A percentile compares a stretch with the other conserved stretches of the same genome.
phyloP scores from a whole-genome alignment of 2,329 filamentous ascomycete genomes.

The Apiospora kogelbergensis region DNA sequence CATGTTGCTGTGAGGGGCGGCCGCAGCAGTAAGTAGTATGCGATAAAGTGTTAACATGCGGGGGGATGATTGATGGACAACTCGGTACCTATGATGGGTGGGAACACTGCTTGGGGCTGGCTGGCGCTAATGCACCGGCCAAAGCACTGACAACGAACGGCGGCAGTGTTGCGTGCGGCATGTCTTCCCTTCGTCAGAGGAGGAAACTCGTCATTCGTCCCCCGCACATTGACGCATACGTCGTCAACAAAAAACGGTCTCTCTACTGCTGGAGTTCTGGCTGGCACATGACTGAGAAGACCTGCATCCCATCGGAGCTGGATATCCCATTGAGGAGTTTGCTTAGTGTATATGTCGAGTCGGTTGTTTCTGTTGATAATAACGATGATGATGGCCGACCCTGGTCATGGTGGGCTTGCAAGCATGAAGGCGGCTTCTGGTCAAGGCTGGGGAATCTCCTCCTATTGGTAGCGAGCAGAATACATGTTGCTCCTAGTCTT shows the following conservation, averaged over 20 bases:
- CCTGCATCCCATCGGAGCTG: neutral
- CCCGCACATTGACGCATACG: neutral
- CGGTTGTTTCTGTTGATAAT: neutral
- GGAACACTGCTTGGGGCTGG: neutral
- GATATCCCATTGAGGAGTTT: neutral
- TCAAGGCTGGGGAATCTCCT: neutral
- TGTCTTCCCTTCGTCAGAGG: neutral
- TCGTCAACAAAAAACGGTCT: neutral
- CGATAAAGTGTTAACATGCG: neutral
- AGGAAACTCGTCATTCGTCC: neutral
- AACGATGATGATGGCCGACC: neutral
- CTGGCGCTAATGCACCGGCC: neutral
- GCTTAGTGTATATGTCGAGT: neutral
- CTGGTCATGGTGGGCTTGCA: neutral
- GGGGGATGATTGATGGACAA: neutral
- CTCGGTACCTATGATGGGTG: neutral
- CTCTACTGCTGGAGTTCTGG: neutral
- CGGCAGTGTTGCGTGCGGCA: constrained; percentile 4
- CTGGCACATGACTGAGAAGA: neutral
- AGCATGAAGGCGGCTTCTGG: neutral
- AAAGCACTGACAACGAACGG: constrained; percentile 3
- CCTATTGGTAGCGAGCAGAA: neutral
- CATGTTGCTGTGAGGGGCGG: neutral
- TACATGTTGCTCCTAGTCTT: neutral
- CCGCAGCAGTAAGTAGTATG: neutral